Evolutionary conservation across 306 rosid species (phyloP).

Genomic region (Corylus americana): DNA sequence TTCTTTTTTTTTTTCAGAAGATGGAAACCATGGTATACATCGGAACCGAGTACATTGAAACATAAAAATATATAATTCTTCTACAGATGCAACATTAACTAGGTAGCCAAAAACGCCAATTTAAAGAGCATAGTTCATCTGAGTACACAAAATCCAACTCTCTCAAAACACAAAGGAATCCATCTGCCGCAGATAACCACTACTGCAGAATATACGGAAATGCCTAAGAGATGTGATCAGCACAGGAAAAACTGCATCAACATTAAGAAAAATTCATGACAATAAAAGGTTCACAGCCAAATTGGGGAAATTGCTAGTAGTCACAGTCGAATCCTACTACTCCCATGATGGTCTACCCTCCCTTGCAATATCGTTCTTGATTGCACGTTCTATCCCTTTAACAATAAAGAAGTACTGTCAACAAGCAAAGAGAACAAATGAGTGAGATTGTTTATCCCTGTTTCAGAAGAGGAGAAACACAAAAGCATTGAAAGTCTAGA

Average conservation of each 20-base stretch:
- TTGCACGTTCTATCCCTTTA: conserved; percentile 69
- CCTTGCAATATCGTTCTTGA: conserved; percentile 55
- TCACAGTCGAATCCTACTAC: conserved; percentile 37
- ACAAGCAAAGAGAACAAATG: conserved; percentile 3
- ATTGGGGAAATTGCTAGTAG: conserved; percentile 38
- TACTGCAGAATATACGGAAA: conserved; percentile 26
- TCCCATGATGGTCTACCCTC: conserved; percentile 85
- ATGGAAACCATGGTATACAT: too few species aligned
- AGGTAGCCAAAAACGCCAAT: not conserved
- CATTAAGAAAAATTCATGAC: not conserved
- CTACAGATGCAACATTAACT: not conserved
- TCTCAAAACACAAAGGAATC: conserved; percentile 24
- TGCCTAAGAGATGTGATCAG: conserved; percentile 6
- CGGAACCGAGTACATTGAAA: too few species aligned
- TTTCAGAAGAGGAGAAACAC: conserved; percentile 1
- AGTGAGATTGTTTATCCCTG: not conserved
- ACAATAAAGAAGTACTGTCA: conserved; percentile 58
- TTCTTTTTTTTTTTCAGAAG: too few species aligned
- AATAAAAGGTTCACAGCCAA: conserved; percentile 11
- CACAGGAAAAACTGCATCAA: not conserved
- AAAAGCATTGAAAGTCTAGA: conserved; percentile 13
- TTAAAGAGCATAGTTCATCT: not conserved
- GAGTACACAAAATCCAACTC: conserved; percentile 19
- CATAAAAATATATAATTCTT: not conserved
- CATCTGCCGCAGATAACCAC: conserved; percentile 20